phyloP scores from a whole-genome alignment of 108 stramenopile species.

The Mayamaea pseudoterrestris region DNA sequence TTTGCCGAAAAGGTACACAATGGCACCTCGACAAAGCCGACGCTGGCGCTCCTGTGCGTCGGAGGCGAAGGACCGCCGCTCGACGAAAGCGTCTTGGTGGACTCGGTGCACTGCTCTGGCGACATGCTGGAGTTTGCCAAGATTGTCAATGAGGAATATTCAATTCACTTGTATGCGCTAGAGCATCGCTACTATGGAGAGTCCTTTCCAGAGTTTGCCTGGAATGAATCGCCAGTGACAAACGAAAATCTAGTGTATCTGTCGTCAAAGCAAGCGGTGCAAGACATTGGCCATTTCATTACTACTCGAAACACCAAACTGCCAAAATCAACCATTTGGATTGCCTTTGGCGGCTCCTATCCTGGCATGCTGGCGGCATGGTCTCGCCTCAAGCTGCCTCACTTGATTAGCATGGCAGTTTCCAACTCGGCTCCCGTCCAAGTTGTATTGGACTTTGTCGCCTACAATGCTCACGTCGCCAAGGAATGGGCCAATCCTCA shows the following conservation, averaged over 20 bases:
- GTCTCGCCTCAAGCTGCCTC: constrained; percentile 74
- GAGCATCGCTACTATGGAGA: constrained; percentile 89
- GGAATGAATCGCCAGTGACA: constrained; percentile 19
- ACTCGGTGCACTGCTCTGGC: constrained; percentile 80
- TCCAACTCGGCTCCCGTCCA: constrained; percentile 74
- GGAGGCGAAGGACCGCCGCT: constrained; percentile 84
- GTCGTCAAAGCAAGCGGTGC: constrained; percentile 71
- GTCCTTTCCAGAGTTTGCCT: constrained; percentile 37
- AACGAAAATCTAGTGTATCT: constrained; percentile 42
- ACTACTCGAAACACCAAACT: not conserved
- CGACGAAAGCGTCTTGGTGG: constrained; percentile 43
- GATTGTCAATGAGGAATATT: constrained; percentile 11
- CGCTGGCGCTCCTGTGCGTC: constrained; percentile 54
- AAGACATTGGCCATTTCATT: constrained; percentile 62
- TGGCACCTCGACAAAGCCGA: not conserved
- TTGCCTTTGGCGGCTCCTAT: constrained; percentile 86
- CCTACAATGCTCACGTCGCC: constrained; percentile 71
- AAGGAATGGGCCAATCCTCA: constrained; percentile 26
- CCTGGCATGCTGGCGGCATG: constrained; percentile 79
- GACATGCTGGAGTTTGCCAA: constrained; percentile 77
- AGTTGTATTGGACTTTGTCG: constrained; percentile 59
- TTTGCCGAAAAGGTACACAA: constrained; percentile 5
- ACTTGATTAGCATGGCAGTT: constrained; percentile 68
- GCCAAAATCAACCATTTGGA: constrained; percentile 18
- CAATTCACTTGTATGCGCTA: constrained; percentile 62